Base-by-base conservation (phyloP, 192 early-diverging fungal genomes). In the Linnemannia hyalina region DNA sequence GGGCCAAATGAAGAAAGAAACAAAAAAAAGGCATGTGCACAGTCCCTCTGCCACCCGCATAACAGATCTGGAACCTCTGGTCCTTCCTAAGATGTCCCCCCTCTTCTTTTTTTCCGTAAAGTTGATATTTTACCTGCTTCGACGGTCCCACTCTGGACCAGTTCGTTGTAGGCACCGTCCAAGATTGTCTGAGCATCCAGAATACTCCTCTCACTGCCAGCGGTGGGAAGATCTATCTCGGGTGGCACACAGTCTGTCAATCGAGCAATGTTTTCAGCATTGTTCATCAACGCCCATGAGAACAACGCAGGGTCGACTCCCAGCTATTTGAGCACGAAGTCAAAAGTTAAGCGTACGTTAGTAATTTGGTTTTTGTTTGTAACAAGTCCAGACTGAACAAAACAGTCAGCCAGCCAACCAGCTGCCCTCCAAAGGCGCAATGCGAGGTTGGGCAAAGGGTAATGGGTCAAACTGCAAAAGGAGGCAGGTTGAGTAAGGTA, bases 221-320 rank as follows among this genome's bases (percentile, higher is more conserved):
- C 41, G 41, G 54, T 40, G 16, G 23, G 41, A 29, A 46, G 69
- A 3, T 77, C n/a, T 16, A 60, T 22, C 46, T 81, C 83, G 18
- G 71, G 38, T 36, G 83, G 55, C 15, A 70, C 26, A 46, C 23
- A 75, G 73, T 81, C 80, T 52, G 52, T 87, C 80, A 74, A 72
- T 73, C 89, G 88, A 6, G 90, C 90, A 46, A 88, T 85, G 46
- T 38, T 87, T 15, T 90, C 91, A 36, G 90, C 90, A 74, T 92
- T 91, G 63, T 92, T 83, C 91, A 92, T 92, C 52, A 92, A 78
- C 11, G 89, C 90, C 91, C 91, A 92, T 38, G 89, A 90, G 65
- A 92, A 92, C 23, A 89, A 63, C 2, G 91, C 90, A 75, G 78
- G 68, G 75, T 88, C 84, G 20, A 90, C 78, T 36, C 88, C 88